Base-by-base conservation (phyloP, 306 rosid species). In the Aeschynomene evenia region DNA sequence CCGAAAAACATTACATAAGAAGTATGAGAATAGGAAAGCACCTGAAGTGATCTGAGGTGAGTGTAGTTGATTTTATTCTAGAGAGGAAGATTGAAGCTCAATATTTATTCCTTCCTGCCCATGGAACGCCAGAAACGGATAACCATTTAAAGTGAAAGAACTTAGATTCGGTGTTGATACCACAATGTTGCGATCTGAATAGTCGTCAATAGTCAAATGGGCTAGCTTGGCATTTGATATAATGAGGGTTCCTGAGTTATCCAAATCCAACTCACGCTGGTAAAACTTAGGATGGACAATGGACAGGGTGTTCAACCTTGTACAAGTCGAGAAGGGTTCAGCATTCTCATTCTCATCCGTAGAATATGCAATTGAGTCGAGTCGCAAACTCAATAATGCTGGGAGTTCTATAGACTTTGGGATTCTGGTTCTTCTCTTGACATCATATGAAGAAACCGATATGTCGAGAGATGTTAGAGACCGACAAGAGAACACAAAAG, bases 291-390 rank as follows among this genome's bases (percentile, higher is more conserved):
- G 48, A 39, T 75, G 7, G 3, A 66, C 31, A 4, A 75, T 15
- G 53, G 7, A 16, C 9, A 75, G 2, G 21, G 26, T 23, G 5
- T 53, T 57, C 24, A 75, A 58, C 46, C 23, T 68, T 0, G 4
- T 29, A 57, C 74, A 66, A 1, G 12, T 24, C 0, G 74, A 75
- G 40, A 66, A 66, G 24, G 79, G 79, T 34, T 75, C 51, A 3
- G 68, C 62, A 31, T 4, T 6, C 6, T 63, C 68, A 15, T 4
- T 34, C 5, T 57, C 10, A 58, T 56, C 16, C 0, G 46, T 13
- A 9, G 24, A 62, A 66, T 66, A 34, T 8, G 23, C 36, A 58
- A 75, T 53, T 11, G 1, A 11, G 2, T 16, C 62, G 7, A 75
- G 54, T 11, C 34, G 48, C 74, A 75, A 18, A 37, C 21, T 34